phyloP scores from a whole-genome alignment of 139 green algal species.

The Closterium sp. region DNA sequence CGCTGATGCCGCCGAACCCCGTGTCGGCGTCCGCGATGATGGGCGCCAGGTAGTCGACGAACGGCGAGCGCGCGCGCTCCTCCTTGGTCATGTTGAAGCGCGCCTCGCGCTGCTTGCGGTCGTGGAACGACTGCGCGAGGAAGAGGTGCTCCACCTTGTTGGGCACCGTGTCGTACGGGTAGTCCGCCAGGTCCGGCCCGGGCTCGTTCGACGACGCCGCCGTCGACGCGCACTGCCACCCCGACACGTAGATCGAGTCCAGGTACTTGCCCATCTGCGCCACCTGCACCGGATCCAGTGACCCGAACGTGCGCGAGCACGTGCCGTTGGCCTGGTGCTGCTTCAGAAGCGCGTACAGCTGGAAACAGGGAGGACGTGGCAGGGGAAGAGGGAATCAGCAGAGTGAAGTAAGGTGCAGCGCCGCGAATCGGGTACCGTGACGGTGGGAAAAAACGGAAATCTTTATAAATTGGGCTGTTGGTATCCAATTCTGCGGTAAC shows the following conservation, averaged over 20 bases:
- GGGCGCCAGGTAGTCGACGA: slow-evolving; percentile 70
- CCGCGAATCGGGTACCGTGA: no score
- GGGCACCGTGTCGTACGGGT: slow-evolving; percentile 44
- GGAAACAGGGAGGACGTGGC: no score
- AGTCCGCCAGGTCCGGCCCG: slow-evolving; percentile 45
- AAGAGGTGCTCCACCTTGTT: slow-evolving; percentile 54
- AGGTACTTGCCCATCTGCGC: slow-evolving; percentile 62
- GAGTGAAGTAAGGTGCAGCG: no score
- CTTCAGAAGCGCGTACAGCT: slow-evolving; percentile 49
- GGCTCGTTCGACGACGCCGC: slow-evolving; percentile 45
- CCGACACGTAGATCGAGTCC: slow-evolving; percentile 86
- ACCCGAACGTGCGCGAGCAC: slow-evolving; percentile 41
- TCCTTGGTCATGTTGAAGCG: slow-evolving; percentile 44
- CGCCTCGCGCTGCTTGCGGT: no score
- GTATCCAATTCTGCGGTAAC: no score
- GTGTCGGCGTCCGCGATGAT: no score
- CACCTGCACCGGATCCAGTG: slow-evolving; percentile 44
- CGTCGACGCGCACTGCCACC: slow-evolving; percentile 70
- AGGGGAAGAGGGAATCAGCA: no score
- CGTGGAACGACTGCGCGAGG: slow-evolving; percentile 41
- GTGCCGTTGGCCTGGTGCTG: slow-evolving; percentile 24
- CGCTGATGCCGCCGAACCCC: slow-evolving; percentile 84
- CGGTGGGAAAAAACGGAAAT: no score
- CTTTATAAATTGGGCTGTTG: no score
- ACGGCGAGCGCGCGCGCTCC: slow-evolving; percentile 36